Conservation (phyloP, 2,329 filamentous ascomycete genomes). For the Sporothrix luriei region DNA sequence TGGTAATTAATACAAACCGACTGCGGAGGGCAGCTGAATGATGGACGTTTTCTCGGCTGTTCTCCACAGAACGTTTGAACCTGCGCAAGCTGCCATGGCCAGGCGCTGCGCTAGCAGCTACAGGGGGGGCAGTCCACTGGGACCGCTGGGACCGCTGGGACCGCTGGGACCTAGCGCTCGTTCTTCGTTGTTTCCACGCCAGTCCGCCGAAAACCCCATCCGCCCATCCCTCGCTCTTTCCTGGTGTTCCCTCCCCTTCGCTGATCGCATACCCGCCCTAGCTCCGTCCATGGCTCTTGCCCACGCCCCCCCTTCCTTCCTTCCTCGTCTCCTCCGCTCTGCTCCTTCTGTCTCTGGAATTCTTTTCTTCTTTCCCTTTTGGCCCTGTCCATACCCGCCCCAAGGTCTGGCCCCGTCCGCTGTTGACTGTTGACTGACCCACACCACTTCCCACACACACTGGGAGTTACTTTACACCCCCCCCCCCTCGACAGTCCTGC, state of each 20-base stretch:
- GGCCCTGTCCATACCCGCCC: conserved; percentile 10
- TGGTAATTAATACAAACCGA: no score
- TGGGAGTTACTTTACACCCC: conserved; percentile 21
- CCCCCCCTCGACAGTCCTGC: conserved; percentile 12
- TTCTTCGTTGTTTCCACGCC: conserved; percentile 3
- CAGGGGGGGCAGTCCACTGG: not conserved
- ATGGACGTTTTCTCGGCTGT: conserved; percentile 29
- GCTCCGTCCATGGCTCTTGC: not conserved
- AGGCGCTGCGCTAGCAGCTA: not conserved
- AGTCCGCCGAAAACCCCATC: conserved; percentile 10
- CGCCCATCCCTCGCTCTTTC: not conserved
- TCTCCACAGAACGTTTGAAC: conserved; percentile 20
- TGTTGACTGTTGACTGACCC: not conserved
- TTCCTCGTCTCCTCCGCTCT: no score
- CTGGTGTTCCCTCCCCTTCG: not conserved
- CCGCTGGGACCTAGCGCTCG: not conserved
- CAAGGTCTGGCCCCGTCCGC: conserved; percentile 1
- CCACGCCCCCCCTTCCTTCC: not conserved
- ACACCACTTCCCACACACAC: conserved; percentile 10
- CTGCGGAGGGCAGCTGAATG: conserved; percentile 25
- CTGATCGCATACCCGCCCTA: not conserved
- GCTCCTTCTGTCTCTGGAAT: not conserved
- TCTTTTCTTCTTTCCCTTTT: conserved; percentile 4
- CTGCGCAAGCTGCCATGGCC: not conserved
- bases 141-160: not conserved